These are phyloP conservation scores for Sugiyamaella floridensis DNA, from an alignment of 805 yeast species.

Conservation along the genomic window DNA sequence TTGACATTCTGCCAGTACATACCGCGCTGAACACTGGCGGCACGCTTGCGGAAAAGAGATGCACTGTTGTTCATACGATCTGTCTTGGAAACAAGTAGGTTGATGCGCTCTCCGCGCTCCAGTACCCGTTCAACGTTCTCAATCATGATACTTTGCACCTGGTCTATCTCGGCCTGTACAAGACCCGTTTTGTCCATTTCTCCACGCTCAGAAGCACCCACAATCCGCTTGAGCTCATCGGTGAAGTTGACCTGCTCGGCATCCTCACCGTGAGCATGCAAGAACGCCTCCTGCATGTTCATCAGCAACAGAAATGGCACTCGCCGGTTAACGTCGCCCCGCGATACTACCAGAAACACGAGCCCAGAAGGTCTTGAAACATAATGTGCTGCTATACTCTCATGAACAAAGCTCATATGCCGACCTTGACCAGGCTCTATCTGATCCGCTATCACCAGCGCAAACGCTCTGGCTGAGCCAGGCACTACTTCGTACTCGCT, in stretches of 20 bases:
- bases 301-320: slow-evolving; percentile 22
- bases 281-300: slow-evolving; percentile 16
- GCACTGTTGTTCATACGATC: slow-evolving; percentile 62
- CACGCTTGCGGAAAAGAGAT: slow-evolving; percentile 60
- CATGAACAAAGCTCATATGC: slow-evolving; percentile 27
- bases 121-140: slow-evolving; percentile 66
- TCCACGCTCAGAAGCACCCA: slow-evolving; percentile 8
- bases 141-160: slow-evolving; percentile 61
- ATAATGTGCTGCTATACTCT: slow-evolving; percentile 28
- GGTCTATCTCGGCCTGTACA: slow-evolving; percentile 46
- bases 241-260: not conserved
- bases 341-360: slow-evolving; percentile 25
- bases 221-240: not conserved
- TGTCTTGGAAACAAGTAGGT: slow-evolving; percentile 69
- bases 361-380: slow-evolving; percentile 26
- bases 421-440: slow-evolving; percentile 19
- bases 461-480: slow-evolving; percentile 13
- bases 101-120: slow-evolving; percentile 72
- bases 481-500: slow-evolving; percentile 14
- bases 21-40: slow-evolving; percentile 53
- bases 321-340: slow-evolving; percentile 15
- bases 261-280: not conserved
- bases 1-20: slow-evolving; percentile 58
- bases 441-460: slow-evolving; percentile 18
- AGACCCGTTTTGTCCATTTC: slow-evolving; percentile 17